Evolutionary conservation across 495 filamentous ascomycete genomes (phyloP).

Genomic region (Platismatia glauca): DNA sequence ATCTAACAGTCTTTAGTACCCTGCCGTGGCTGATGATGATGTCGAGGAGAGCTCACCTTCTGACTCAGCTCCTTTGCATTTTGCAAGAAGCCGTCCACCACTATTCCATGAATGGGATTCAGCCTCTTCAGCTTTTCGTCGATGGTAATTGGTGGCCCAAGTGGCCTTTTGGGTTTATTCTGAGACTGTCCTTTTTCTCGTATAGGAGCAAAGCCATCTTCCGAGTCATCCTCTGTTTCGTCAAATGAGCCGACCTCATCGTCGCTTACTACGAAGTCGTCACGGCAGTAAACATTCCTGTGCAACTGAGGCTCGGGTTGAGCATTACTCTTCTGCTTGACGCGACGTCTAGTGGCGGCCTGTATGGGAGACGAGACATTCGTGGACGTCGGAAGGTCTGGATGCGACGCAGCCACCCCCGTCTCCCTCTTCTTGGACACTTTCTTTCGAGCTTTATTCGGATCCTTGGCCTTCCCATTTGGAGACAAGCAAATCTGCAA

Average conservation of each 20-base stretch:
- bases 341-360: slow-evolving; percentile 40
- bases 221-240: slow-evolving; percentile 37
- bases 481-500: slow-evolving; percentile 52
- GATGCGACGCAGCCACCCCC: slow-evolving; percentile 25
- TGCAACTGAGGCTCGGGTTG: slow-evolving; percentile 29
- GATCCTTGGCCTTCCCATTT: slow-evolving; percentile 33
- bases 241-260: slow-evolving; percentile 33
- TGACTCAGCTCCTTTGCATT: slow-evolving; percentile 57
- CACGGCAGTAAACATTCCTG: slow-evolving; percentile 38
- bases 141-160: slow-evolving; percentile 63
- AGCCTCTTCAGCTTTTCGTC: slow-evolving; percentile 55
- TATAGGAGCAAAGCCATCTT: slow-evolving; percentile 52
- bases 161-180: slow-evolving; percentile 28
- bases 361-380: slow-evolving; percentile 78
- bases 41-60: slow-evolving; percentile 32
- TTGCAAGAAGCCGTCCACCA: slow-evolving; percentile 58
- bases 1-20: slow-evolving; percentile 35
- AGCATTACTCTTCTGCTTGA: slow-evolving; percentile 28
- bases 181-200: slow-evolving; percentile 34
- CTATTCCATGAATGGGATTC: slow-evolving; percentile 49
- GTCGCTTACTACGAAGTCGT: slow-evolving; percentile 46
- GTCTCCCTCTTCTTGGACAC: slow-evolving; percentile 26
- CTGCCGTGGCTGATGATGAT: not conserved
- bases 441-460: slow-evolving; percentile 16
- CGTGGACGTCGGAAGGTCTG: slow-evolving; percentile 57